Evolutionary conservation across 192 early-diverging fungal species (phyloP).

Genomic region (Gryganskiella cystojenkinii): DNA sequence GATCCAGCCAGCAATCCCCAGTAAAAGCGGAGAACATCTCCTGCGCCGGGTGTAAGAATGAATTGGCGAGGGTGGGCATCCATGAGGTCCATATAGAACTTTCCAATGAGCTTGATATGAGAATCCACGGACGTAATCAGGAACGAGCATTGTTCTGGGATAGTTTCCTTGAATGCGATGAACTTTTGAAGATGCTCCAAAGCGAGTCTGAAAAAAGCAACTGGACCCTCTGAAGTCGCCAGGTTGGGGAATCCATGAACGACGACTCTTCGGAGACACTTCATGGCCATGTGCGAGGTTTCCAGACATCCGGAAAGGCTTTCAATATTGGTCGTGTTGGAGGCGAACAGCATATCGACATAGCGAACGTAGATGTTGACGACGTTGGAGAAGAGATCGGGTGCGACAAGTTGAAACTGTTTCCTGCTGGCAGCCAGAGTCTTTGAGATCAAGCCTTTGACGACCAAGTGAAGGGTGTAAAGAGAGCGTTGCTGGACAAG

Average conservation of each 20-base stretch:
- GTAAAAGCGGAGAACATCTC: slow-evolving; percentile 79
- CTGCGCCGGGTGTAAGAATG: slow-evolving; percentile 65
- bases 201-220: slow-evolving; percentile 59
- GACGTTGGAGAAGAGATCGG: slow-evolving; percentile 75
- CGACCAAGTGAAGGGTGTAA: slow-evolving; percentile 77
- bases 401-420: slow-evolving; percentile 73
- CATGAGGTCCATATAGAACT: slow-evolving; percentile 81
- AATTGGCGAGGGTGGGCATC: slow-evolving; percentile 73
- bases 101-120: slow-evolving; percentile 77
- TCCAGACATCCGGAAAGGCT: slow-evolving; percentile 60
- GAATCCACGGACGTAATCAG: slow-evolving; percentile 47
- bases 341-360: slow-evolving; percentile 61
- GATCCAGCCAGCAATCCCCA: slow-evolving; percentile 67
- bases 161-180: slow-evolving; percentile 45
- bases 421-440: slow-evolving; percentile 71
- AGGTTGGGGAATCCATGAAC: slow-evolving; percentile 78
- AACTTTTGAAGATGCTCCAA: slow-evolving; percentile 68
- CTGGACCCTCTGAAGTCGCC: slow-evolving; percentile 65
- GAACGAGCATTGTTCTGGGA: slow-evolving; percentile 51
- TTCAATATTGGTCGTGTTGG: slow-evolving; percentile 53
- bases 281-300: slow-evolving; percentile 73
- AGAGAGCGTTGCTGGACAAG: slow-evolving; percentile 77
- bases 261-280: slow-evolving; percentile 80
- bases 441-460: slow-evolving; percentile 80
- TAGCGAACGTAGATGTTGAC: slow-evolving; percentile 74